Conservation (phyloP, 805 yeast genomes). For the Lachancea sp. region DNA sequence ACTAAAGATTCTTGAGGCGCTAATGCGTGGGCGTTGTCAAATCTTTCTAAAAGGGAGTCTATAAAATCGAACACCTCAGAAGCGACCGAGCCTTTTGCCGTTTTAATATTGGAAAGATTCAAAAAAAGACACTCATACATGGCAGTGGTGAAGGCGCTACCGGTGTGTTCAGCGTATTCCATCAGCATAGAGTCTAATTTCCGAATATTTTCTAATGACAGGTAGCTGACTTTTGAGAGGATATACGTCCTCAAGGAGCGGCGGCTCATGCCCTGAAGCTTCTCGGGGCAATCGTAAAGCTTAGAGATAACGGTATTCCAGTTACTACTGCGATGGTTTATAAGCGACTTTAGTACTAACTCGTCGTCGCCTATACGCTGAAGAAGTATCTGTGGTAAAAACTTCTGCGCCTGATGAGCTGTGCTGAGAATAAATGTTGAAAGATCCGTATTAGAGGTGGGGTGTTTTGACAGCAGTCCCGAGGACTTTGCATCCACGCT, state of each 20-base stretch:
- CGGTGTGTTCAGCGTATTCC: conserved; percentile 14
- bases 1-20: background rate
- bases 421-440: conserved; percentile 19
- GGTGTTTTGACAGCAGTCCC: no score
- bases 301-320: conserved; percentile 26
- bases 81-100: background rate
- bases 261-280: conserved; percentile 13
- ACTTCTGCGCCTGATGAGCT: conserved; percentile 11
- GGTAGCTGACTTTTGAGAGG: conserved; percentile 9
- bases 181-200: conserved; percentile 25
- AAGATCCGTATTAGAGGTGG: conserved; percentile 6
- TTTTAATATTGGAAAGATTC: conserved; percentile 16
- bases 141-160: conserved; percentile 9
- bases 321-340: conserved; percentile 19
- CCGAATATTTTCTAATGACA: conserved; percentile 24
- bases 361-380: conserved; percentile 22
- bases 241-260: conserved; percentile 11
- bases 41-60: conserved; percentile 19
- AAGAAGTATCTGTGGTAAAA: conserved; percentile 19
- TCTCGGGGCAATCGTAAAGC: conserved; percentile 13
- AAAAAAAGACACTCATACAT: conserved; percentile 26
- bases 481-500: background rate
- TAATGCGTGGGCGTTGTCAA: conserved; percentile 12
- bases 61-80: conserved; percentile 17
- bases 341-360: conserved; percentile 18